phyloP scores from a whole-genome alignment of 768 basidiomycete species.

The Mycena rosella region DNA sequence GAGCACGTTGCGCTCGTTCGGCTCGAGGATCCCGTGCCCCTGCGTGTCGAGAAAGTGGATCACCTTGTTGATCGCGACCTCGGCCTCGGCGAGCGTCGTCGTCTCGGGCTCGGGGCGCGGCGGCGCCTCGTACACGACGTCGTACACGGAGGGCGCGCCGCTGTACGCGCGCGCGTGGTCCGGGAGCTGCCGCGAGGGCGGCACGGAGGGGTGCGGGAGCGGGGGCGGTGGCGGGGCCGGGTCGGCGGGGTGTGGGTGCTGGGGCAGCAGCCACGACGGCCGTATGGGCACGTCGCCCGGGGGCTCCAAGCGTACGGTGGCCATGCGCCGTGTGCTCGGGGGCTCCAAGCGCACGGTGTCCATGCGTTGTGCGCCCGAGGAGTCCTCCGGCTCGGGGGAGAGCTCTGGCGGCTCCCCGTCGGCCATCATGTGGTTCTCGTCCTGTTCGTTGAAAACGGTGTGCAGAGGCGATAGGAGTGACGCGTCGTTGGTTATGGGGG shows the following conservation, averaged over 20 bases:
- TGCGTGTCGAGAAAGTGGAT: conserved; percentile 62
- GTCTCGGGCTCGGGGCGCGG: conserved; percentile 32
- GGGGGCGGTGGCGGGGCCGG: conserved; percentile 17
- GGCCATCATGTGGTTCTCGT: background rate
- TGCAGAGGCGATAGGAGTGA: conserved; percentile 24
- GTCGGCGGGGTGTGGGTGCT: conserved; percentile 13
- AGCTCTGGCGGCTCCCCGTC: conserved; percentile 7
- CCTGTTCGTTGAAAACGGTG: conserved; percentile 4
- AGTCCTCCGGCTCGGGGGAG: conserved; percentile 18
- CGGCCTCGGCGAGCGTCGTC: conserved; percentile 63
- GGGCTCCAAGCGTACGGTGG: conserved; percentile 7
- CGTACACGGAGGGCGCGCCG: conserved; percentile 14
- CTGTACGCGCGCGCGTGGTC: conserved; percentile 5
- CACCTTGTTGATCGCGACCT: conserved; percentile 67
- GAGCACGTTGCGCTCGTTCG: conserved; percentile 56
- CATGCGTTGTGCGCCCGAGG: conserved; percentile 6
- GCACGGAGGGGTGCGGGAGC: conserved; percentile 26
- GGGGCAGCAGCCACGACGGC: conserved; percentile 25
- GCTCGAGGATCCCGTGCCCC: conserved; percentile 44
- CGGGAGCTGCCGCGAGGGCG: conserved; percentile 30
- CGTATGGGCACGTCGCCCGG: conserved; percentile 17
- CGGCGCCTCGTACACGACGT: conserved; percentile 22
- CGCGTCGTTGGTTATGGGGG: conserved; percentile 9
- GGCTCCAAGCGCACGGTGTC: conserved; percentile 11
- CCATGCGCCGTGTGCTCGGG: conserved; percentile 9